phyloP scores from a whole-genome alignment of 2,329 filamentous ascomycete species.

The Trichoderma hamatum region DNA sequence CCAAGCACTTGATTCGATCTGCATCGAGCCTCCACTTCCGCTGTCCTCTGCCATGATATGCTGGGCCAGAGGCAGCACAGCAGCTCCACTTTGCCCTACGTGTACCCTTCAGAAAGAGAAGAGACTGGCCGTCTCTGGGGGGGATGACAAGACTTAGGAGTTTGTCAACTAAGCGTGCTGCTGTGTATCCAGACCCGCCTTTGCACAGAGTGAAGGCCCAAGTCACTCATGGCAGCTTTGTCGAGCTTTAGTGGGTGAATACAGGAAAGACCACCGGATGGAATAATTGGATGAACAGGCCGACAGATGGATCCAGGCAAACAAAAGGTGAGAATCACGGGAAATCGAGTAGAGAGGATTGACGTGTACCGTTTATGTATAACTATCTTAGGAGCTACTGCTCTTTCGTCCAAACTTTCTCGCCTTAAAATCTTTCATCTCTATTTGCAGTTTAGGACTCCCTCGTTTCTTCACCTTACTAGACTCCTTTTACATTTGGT shows the following conservation, averaged over 20 bases:
- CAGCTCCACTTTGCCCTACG: conserved; percentile 2
- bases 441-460: background rate
- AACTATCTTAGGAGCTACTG: conserved; percentile 11
- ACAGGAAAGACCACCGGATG: conserved; percentile 5
- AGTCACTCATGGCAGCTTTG: conserved; percentile 14
- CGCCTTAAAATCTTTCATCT: background rate
- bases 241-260: conserved; percentile 11
- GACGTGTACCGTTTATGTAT: conserved; percentile 18
- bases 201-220: background rate
- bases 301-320: conserved; percentile 16
- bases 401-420: conserved; percentile 10
- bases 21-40: conserved; percentile 24
- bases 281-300: conserved; percentile 24
- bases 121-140: conserved; percentile 11
- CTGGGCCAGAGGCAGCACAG: background rate
- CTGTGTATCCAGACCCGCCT: conserved; percentile 24
- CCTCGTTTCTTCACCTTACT: background rate
- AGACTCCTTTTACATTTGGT: background rate
- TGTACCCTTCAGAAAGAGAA: conserved; percentile 11
- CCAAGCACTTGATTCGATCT: conserved; percentile 20
- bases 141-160: conserved; percentile 20
- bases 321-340: background rate
- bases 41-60: conserved; percentile 4
- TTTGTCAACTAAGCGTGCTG: conserved; percentile 24
- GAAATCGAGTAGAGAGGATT: conserved; percentile 8